Base-by-base conservation (phyloP, 1,284 basidiomycete genomes). In the Ustilago shanxiensis region DNA sequence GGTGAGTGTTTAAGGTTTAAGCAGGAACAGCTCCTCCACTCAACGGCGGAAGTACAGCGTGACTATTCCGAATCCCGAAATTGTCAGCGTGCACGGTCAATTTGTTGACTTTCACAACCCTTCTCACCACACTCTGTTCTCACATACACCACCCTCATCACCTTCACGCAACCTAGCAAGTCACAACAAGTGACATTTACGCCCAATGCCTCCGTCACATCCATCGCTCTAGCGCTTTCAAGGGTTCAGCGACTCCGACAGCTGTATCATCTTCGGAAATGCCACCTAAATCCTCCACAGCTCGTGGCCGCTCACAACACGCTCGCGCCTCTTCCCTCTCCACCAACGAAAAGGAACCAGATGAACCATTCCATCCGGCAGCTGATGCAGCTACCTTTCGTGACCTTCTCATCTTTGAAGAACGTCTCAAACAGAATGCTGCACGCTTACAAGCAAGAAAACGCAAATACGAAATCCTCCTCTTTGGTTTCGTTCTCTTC, bases 361-460 rank as follows among this genome's bases (percentile, higher is more conserved):
- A 69, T 2, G 66, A 66, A 33, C 68, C 79, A 1, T 80, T 75
- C 59, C 49, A 60, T 22, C 93, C 93, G 0, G 86, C 90, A 13
- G 89, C 90, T 72, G 93, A 94, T 85, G 88, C 89, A 54, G 88
- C 91, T 18, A 95, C 94, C 0, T 95, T 93, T 86, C 89, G 93
- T 52, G 96, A 99, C 86, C 88, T 99, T 29, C 89, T 98, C 41
- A 88, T 95, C 57, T 98, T 99, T 77, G 96, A 99, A 87, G 95
- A 99, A 87, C 89, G 97, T 18, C 90, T 99, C 61, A 98, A 98
- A 87, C 93, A 93, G 57, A 98, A 94, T 86, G 94, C 94, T 3
- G 90, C 92, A 11, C 90, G 90, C 71, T 88, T 98, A 20, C 91
- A 93, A 82, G 89, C 90, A 51, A 89, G 95, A 69, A 93, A 95